Percentiles rank a stretch among this genome's conserved stretches.
Evolutionary conservation across 176 grass and related monocot species (phyloP).

Genomic region (Avena insularis): DNA sequence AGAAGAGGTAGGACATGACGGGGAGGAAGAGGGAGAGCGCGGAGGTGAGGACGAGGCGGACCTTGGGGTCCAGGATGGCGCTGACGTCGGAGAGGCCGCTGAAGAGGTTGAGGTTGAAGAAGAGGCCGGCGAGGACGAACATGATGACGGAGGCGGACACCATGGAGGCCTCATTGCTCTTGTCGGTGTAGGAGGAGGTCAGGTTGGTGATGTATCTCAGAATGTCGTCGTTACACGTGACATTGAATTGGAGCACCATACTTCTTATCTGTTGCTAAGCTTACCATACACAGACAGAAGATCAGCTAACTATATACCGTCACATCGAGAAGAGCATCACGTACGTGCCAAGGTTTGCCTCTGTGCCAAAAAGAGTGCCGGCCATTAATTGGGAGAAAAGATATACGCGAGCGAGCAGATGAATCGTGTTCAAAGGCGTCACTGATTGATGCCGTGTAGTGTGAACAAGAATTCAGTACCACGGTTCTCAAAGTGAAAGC

Average conservation of each 20-base stretch:
- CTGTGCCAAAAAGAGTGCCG: background rate
- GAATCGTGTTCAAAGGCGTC: no score
- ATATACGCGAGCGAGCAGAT: no score
- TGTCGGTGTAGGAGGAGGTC: background rate
- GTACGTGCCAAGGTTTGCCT: background rate
- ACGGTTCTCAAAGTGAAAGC: background rate
- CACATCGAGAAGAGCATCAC: background rate
- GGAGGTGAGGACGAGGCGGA: background rate
- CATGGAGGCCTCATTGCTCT: background rate
- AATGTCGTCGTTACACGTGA: background rate
- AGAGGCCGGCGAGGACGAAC: background rate
- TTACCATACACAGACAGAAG: background rate
- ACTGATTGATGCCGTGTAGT: no score
- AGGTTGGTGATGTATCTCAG: background rate
- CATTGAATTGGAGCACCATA: background rate
- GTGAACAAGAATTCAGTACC: no score
- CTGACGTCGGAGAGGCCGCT: background rate
- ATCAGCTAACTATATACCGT: background rate
- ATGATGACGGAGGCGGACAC: conserved; percentile 6
- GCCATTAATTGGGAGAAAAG: no score
- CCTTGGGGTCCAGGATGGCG: background rate
- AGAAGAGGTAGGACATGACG: background rate
- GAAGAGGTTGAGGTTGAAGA: conserved; percentile 10
- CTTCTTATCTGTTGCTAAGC: background rate
- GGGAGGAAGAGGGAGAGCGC: background rate